A percentile compares a stretch with the other conserved stretches of the same genome.
phyloP scores from a whole-genome alignment of 441 rosid genomes.

The Pelargonium australe region DNA sequence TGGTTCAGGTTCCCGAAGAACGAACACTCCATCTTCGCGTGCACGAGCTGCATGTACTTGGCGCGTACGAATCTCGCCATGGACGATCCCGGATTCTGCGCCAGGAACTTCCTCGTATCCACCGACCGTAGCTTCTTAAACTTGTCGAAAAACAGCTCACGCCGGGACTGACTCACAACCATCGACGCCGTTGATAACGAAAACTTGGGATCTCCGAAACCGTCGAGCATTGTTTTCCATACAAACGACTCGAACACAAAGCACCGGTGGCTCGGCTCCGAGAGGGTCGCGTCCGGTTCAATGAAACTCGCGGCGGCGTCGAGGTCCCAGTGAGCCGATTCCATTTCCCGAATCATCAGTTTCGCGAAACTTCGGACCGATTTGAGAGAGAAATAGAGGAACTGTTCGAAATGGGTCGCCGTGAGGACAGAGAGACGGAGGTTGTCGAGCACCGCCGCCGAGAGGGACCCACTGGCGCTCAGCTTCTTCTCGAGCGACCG shows the following conservation, averaged over 20 bases:
- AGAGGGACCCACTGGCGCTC: background rate
- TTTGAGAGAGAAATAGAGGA: background rate
- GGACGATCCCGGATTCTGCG: background rate
- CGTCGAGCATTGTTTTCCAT: background rate
- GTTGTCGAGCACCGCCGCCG: no score
- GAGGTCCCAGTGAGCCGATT: background rate
- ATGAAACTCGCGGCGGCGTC: background rate
- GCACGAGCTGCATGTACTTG: background rate
- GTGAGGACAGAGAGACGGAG: background rate
- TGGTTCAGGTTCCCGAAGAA: background rate
- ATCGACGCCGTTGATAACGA: background rate
- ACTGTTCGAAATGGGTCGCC: background rate
- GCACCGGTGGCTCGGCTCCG: background rate
- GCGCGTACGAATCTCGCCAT: background rate
- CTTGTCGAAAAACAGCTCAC: background rate
- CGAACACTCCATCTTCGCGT: background rate
- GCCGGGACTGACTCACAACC: no score
- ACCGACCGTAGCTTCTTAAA: background rate
- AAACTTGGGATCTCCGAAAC: background rate
- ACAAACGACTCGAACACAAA: background rate
- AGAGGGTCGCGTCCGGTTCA: background rate
- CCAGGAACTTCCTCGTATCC: background rate
- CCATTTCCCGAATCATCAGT: background rate
- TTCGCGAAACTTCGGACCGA: background rate
- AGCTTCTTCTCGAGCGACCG: constrained; percentile 29